phyloP scores from a whole-genome alignment of 2,329 filamentous ascomycete genomes.

The Colletotrichum cereale region DNA sequence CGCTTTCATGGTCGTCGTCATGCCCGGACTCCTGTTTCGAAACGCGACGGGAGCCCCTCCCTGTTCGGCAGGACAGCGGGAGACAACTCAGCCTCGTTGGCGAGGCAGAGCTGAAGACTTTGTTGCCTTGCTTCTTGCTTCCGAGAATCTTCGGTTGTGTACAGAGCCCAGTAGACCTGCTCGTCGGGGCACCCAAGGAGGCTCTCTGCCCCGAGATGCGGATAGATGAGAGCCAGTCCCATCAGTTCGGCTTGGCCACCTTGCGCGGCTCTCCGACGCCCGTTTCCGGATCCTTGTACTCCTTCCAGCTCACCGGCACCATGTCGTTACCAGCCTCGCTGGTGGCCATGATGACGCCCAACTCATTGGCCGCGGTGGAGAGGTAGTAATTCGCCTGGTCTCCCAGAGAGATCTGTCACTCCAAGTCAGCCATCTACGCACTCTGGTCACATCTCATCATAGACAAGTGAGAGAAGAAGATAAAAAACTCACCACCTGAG shows the following conservation, averaged over 20 bases:
- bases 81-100: constrained; percentile 16
- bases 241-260: constrained; percentile 91
- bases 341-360: constrained; percentile 93
- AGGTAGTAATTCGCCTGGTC: constrained; percentile 97
- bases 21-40: constrained; percentile 28
- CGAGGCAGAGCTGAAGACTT: constrained; percentile 24
- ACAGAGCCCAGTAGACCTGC: not conserved
- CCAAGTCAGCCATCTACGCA: constrained; percentile 27
- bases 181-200: not conserved
- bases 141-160: constrained; percentile 37
- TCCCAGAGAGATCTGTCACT: constrained; percentile 80
- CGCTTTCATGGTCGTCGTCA: constrained; percentile 31
- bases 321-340: constrained; percentile 91
- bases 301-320: constrained; percentile 95
- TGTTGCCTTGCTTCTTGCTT: constrained; percentile 10
- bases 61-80: constrained; percentile 12
- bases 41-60: constrained; percentile 27
- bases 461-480: not conserved
- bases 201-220: constrained; percentile 7
- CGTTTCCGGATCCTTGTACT: constrained; percentile 87
- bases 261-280: constrained; percentile 85
- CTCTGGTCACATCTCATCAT: not conserved
- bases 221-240: not conserved
- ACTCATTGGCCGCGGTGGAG: constrained; percentile 90
- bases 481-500: constrained; percentile 75